These are phyloP conservation scores for Plasmodium yoelii DNA, from an alignment of 169 alveolate genomes.

Conservation along the genomic window DNA sequence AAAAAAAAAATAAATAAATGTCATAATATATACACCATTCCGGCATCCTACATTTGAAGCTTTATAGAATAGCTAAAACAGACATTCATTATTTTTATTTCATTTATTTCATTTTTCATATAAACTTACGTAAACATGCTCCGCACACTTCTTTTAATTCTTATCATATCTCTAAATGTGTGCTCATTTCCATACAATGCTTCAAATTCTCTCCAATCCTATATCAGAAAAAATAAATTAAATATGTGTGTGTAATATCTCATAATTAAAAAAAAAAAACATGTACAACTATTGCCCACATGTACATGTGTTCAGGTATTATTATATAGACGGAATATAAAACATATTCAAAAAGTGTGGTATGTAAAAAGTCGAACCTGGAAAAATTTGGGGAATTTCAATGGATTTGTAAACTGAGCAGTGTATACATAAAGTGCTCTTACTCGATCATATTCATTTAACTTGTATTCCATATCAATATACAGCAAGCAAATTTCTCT, in stretches of 20 bases:
- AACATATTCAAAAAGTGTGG: not conserved
- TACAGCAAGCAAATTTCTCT: constrained; percentile 90
- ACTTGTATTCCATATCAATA: constrained; percentile 90
- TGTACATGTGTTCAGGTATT: not conserved
- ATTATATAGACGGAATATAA: not conserved
- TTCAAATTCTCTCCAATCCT: constrained; percentile 92
- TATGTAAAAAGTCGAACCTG: constrained; percentile 39
- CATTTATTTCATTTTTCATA: no score
- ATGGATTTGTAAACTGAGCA: constrained; percentile 89
- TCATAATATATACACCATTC: no score
- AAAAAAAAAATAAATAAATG: no score
- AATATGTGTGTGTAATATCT: not conserved
- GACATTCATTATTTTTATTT: no score
- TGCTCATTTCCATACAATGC: constrained; percentile 90
- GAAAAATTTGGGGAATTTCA: constrained; percentile 22
- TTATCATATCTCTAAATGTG: constrained; percentile 90
- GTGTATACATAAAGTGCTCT: constrained; percentile 89
- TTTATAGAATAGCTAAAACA: no score
- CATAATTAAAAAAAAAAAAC: not conserved
- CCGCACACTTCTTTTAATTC: constrained; percentile 77
- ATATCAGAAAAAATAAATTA: not conserved
- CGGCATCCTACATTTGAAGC: no score
- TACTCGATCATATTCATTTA: constrained; percentile 93
- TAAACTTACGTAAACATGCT: constrained; percentile 44
- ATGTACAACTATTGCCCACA: not conserved